phyloP scores from a whole-genome alignment of 352 stramenopile species.

The Phytopythium delawarense region DNA sequence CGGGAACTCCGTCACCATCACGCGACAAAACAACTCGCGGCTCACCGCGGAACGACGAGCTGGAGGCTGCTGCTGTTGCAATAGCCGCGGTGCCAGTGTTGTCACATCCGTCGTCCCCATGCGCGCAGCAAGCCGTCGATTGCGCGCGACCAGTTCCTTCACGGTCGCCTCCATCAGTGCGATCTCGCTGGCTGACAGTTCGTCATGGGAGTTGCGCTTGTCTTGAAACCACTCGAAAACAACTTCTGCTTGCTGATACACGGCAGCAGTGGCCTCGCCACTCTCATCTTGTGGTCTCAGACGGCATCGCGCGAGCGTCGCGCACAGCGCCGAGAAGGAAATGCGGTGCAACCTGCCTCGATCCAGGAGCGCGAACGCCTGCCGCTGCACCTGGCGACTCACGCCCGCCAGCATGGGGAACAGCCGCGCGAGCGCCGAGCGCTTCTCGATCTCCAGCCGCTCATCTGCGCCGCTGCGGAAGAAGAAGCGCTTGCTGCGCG shows the following conservation, averaged over 20 bases:
- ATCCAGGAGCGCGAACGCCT: slow-evolving; percentile 51
- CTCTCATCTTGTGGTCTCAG: not conserved
- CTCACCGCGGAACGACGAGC: not conserved
- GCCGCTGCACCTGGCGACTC: slow-evolving; percentile 26
- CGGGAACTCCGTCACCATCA: slow-evolving; percentile 8
- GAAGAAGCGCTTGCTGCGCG: slow-evolving; percentile 30
- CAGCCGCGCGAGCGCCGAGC: slow-evolving; percentile 45
- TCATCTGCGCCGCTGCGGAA: slow-evolving; percentile 37
- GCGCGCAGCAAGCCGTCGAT: not conserved
- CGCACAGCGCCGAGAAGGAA: slow-evolving; percentile 65
- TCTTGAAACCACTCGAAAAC: slow-evolving; percentile 61
- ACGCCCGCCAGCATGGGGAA: slow-evolving; percentile 42
- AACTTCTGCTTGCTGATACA: slow-evolving; percentile 38
- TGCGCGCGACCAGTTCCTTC: slow-evolving; percentile 30
- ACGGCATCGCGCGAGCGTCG: slow-evolving; percentile 41
- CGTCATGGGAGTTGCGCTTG: slow-evolving; percentile 2
- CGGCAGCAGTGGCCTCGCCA: slow-evolving; percentile 4
- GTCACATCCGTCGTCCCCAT: not conserved
- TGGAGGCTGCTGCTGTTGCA: slow-evolving; percentile 1
- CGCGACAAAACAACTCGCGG: slow-evolving; percentile 1
- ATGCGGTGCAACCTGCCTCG: slow-evolving; percentile 32
- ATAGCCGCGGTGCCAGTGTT: not conserved
- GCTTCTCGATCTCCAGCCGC: slow-evolving; percentile 34
- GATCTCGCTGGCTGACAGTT: slow-evolving; percentile 7
- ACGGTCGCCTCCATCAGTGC: slow-evolving; percentile 28